Evolutionary conservation across 2,329 filamentous ascomycete genomes (phyloP).

Genomic region (Fusarium longipes): DNA sequence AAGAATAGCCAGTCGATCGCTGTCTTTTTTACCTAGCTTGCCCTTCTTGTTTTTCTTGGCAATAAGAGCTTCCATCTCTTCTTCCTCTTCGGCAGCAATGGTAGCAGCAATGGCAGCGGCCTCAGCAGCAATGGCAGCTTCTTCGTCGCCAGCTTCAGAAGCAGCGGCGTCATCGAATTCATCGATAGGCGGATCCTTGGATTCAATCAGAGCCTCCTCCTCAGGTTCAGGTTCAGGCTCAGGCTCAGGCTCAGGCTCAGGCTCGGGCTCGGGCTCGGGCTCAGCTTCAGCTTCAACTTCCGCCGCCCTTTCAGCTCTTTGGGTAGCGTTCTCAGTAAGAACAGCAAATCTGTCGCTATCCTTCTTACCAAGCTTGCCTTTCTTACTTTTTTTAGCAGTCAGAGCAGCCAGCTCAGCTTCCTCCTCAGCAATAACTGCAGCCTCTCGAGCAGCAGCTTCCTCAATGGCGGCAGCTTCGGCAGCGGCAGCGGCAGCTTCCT

Average conservation of each 20-base stretch:
- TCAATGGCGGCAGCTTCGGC: slow-evolving; percentile 23
- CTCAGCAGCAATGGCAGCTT: slow-evolving; percentile 49
- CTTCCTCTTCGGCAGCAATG: slow-evolving; percentile 38
- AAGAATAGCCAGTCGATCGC: slow-evolving; percentile 37
- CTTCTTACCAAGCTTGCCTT: slow-evolving; percentile 45
- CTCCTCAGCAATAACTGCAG: slow-evolving; percentile 35
- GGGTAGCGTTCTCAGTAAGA: slow-evolving; percentile 39
- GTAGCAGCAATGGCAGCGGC: slow-evolving; percentile 26
- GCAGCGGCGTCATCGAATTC: slow-evolving; percentile 32
- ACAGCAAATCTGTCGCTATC: slow-evolving; percentile 47
- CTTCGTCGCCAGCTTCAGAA: slow-evolving; percentile 24
- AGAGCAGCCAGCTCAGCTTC: slow-evolving; percentile 46
- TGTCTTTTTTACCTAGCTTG: slow-evolving; percentile 41
- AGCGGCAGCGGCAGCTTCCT: slow-evolving; percentile 29
- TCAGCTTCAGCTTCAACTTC: slow-evolving; percentile 19
- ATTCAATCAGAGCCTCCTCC: slow-evolving; percentile 31
- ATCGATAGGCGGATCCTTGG: slow-evolving; percentile 11
- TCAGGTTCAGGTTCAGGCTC: slow-evolving; percentile 45
- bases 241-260: slow-evolving; percentile 39
- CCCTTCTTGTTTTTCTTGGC: slow-evolving; percentile 40
- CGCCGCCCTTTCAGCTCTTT: slow-evolving; percentile 37
- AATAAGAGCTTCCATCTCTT: slow-evolving; percentile 31
- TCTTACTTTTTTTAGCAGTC: slow-evolving; percentile 52
- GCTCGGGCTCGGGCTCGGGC: slow-evolving; percentile 40
- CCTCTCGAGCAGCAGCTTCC: slow-evolving; percentile 30